Base-by-base conservation (phyloP, 225 moss, liverwort and hornwort species). In the Climacium dendroides region DNA sequence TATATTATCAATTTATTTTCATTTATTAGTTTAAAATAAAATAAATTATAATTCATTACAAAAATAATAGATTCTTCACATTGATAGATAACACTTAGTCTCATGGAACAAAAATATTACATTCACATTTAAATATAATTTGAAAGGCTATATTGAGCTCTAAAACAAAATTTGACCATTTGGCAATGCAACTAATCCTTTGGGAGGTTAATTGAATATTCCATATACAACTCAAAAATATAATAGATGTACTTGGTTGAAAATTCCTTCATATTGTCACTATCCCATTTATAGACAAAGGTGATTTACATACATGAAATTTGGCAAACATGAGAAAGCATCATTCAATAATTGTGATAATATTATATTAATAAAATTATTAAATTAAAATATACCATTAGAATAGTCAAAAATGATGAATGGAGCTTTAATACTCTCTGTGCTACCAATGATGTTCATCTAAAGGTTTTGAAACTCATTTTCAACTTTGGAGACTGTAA, bases 401-500 rank as follows among this genome's bases (percentile, higher is more conserved):
- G 15, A 7, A 26, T 41, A 71, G 43, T 71, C 9, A 41, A 70
- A 70, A 41, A 39, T 24, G 7, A 39, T 7, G 0, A 41, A 23
- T 25, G 15, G 4, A 70, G 8, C 25, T 70, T 1, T 37, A 0
- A 14, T 41, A 25, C 8, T 43, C 3, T 70, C 1, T 6, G 13
- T 24, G 10, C 39, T 37, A 39, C 13, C 0, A 69, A 1, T 69
- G 24, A 23, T 24, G 39, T 4, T 10, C 0, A 6, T 37, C 2
- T 24, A 69, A 13, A n/a, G 24, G 6, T 39, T 37, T 69, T 1
- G 2, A 5, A 7, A 69, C 1, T 15, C 0, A 7, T 70, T 70
- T 70, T 1, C 0, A 25, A 1, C 3, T 39, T 4, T 6, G 1
- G 4, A 71, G 15, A 71, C 43, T 72, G 28, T 28, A 2, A 1